Base-by-base conservation (phyloP, 108 stramenopile species). In the Cyclotella kingstonii region DNA sequence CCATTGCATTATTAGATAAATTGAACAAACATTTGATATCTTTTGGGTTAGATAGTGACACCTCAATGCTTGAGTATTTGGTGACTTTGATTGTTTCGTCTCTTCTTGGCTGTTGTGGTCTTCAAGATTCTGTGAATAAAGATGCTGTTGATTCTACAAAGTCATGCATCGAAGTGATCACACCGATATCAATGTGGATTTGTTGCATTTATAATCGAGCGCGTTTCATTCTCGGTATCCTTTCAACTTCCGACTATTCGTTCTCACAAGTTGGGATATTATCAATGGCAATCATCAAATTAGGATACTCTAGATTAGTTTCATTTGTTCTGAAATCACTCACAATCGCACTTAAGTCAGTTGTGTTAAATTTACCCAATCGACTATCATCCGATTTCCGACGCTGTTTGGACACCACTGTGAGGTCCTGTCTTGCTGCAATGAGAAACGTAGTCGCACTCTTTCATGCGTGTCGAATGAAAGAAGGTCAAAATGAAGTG, bases 371-470 rank as follows among this genome's bases (percentile, higher is more conserved):
- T 31, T 42, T 60, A 35, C 49, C 64, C 39, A 50, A 8, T 4
- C 27, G 45, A 28, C 26, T 40, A 33, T 35, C 52, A 23, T 25
- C 2, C 11, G 48, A 2, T 3, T 40, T 41, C 30, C 10, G 43
- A 26, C 33, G 14, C 30, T 23, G 38, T 35, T 38, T 66, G 30
- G 63, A 54, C 26, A 54, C 49, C 54, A 31, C 64, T 1, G 60
- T 73, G 33, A 57, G 52, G 38, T 65, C 62, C 34, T 65, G 58
- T 23, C 64, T 73, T 26, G 52, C 56, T 29, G 58, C 57, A 5
- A 60, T 73, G 29, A 28, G 50, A 30, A 52, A 50, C 29, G 41
- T 40, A 2, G 49, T 66, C 36, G 34, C 49, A 5, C 39, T 66
- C 6, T 26, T 40, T 14, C 48, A 60, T 30, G 18, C 48, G 0